These are phyloP conservation scores for Leccinum truebloodii DNA, from an alignment of 768 basidiomycete genomes.

Conservation along the genomic window DNA sequence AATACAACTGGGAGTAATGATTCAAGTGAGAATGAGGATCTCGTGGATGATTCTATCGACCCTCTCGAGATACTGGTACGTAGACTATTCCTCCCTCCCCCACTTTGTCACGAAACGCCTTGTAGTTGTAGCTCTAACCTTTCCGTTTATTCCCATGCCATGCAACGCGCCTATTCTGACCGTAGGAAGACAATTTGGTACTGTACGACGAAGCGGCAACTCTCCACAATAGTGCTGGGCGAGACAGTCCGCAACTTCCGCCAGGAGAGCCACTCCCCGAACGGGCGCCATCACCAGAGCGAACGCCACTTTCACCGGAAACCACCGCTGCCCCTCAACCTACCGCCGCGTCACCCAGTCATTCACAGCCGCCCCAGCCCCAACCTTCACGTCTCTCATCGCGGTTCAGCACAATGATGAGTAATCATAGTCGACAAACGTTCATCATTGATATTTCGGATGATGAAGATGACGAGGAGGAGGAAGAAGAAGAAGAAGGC, in stretches of 20 bases:
- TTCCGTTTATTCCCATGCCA: conserved; percentile 21
- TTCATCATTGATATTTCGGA: conserved; percentile 36
- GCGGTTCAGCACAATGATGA: conserved; percentile 30
- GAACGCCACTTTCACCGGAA: conserved; percentile 13
- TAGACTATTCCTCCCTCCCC: conserved; percentile 19
- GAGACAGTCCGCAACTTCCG: conserved; percentile 3
- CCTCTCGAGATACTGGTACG: conserved; percentile 28
- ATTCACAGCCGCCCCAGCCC: conserved; percentile 3
- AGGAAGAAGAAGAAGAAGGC: conserved; percentile 22
- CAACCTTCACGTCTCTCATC: conserved; percentile 16
- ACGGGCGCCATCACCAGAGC: neutral
- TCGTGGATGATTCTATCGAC: conserved; percentile 11
- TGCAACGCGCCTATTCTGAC: conserved; percentile 5
- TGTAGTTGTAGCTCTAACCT: conserved; percentile 35
- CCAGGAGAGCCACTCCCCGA: conserved; percentile 6
- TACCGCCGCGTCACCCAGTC: neutral
- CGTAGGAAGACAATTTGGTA: conserved; percentile 18
- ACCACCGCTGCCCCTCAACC: conserved; percentile 1
- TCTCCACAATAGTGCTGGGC: neutral
- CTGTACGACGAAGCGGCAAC: conserved; percentile 6
- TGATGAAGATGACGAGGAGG: conserved; percentile 29
- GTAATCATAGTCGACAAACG: conserved; percentile 23
- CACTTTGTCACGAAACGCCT: conserved; percentile 26
- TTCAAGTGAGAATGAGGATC: conserved; percentile 34
- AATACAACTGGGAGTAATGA: conserved; percentile 29